These are phyloP conservation scores for Colletotrichum aenigma DNA, from an alignment of 2,329 filamentous ascomycete species.

Conservation along the genomic window DNA sequence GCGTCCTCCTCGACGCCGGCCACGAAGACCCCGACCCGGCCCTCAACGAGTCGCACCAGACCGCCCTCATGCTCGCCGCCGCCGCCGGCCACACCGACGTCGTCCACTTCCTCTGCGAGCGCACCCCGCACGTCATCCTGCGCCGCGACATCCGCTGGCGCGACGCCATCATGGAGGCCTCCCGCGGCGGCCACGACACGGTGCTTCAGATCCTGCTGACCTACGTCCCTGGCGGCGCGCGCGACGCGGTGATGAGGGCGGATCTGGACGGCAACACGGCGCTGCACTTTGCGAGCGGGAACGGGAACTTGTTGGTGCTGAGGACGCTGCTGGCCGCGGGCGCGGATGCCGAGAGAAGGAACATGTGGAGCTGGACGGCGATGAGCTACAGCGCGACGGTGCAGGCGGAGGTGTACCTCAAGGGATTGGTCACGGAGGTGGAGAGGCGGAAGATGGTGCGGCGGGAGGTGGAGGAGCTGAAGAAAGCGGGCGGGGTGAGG, in stretches of 20 bases:
- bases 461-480: constrained; percentile 40
- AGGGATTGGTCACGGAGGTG: constrained; percentile 74
- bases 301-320: constrained; percentile 78
- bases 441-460: constrained; percentile 60
- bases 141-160: constrained; percentile 71
- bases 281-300: constrained; percentile 83
- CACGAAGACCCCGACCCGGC: constrained; percentile 78
- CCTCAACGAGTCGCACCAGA: constrained; percentile 80
- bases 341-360: constrained; percentile 73
- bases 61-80: constrained; percentile 81
- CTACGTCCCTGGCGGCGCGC: constrained; percentile 59
- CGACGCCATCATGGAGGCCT: constrained; percentile 74
- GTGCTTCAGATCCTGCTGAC: constrained; percentile 69
- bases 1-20: constrained; percentile 72
- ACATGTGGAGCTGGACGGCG: constrained; percentile 81
- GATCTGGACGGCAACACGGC: constrained; percentile 85
- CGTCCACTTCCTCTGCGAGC: constrained; percentile 71
- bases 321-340: constrained; percentile 79
- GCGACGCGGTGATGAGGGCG: constrained; percentile 56
- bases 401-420: constrained; percentile 84
- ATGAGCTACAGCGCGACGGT: constrained; percentile 83
- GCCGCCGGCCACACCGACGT: constrained; percentile 72
- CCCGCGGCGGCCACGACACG: constrained; percentile 65
- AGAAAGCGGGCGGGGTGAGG: constrained; percentile 44
- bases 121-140: constrained; percentile 66